Evolutionary conservation across 1,284 basidiomycete genomes (phyloP), one percentile per base, ranked within the genome.

Genomic region (Fomitiporia mediterranea): DNA sequence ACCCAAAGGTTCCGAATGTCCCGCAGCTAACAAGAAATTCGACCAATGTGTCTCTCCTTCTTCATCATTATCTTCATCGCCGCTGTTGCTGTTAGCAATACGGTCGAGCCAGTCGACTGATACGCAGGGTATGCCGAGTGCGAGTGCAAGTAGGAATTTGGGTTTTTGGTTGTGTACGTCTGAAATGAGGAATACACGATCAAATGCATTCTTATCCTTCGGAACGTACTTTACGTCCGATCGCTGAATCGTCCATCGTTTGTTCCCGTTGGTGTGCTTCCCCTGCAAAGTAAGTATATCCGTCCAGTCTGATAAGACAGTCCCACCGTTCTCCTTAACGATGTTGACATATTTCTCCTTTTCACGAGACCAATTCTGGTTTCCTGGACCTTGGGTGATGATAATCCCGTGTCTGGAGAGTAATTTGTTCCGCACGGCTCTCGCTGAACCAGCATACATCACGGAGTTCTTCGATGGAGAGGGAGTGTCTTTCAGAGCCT

Each of bases 41-140:
- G 70, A 69, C 89, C 90, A 94, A 39, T 83, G 77, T 21, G 63
- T 61, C 28, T 63, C 57, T 17, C 62, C 51, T n/a, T n/a, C n/a
- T n/a, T n/a, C n/a, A n/a, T n/a, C n/a, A n/a, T n/a, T n/a, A n/a
- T n/a, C n/a, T n/a, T n/a, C n/a, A n/a, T n/a, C n/a, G n/a, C n/a
- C n/a, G n/a, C n/a, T n/a, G n/a, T n/a, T n/a, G 63, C 68, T 51
- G 55, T 35, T 53, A 51, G 39, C 67, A 28, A 74, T 74, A 23
- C 78, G 74, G 8, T 75, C 64, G 15, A 91, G 63, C 80, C 85
- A 94, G 2, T 77, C 70, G 3, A 77, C 68, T 0, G 79, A 79
- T n/a, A 96, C 65, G 63, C 91, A 92, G 0, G 93, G 94, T 48
- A 96, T 83, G 4, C 93, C 93, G 27, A 93, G 72, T 0, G 89